Evolutionary conservation across 1,284 basidiomycete genomes (phyloP).

Genomic region (Kalmanozyma brasiliensis): DNA sequence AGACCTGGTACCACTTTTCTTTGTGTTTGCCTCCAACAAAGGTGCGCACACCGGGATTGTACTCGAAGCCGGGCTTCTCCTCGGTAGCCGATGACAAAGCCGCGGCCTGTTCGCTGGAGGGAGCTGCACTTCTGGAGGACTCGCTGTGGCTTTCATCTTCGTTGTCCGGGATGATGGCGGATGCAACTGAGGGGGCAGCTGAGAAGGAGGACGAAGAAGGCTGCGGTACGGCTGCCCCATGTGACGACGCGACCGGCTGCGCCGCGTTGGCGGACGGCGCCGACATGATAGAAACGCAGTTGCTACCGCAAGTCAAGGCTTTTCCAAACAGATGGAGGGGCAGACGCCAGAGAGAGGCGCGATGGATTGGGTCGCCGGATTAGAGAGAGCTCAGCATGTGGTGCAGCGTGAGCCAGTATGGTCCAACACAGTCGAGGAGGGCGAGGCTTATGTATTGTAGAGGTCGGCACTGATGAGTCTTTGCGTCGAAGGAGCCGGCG

Average conservation of each 20-base stretch:
- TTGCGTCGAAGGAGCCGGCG: too few species aligned
- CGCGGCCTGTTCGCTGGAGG: conserved; percentile 25
- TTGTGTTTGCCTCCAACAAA: conserved; percentile 52
- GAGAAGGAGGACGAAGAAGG: conserved; percentile 3
- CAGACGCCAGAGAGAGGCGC: neutral
- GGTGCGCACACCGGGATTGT: conserved; percentile 58
- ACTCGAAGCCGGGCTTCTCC: conserved; percentile 43
- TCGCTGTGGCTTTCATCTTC: conserved; percentile 38
- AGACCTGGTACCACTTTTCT: conserved; percentile 65
- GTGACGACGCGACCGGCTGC: conserved; percentile 4
- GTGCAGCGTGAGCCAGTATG: too few species aligned
- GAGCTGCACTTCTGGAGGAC: conserved; percentile 28
- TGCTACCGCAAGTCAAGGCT: neutral
- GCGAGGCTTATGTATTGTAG: too few species aligned
- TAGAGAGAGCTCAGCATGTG: too few species aligned
- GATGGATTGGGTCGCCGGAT: too few species aligned
- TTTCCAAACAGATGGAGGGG: neutral
- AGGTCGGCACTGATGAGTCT: too few species aligned
- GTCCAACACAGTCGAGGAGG: too few species aligned
- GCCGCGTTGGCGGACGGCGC: neutral
- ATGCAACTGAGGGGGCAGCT: neutral
- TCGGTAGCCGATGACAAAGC: conserved; percentile 12
- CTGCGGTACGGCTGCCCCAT: neutral
- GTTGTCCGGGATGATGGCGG: conserved; percentile 12
- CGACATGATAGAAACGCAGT: conserved; percentile 1